These are phyloP conservation scores for Phytomonas sp. DNA, from an alignment of 208 protist species.

Conservation along the genomic window DNA sequence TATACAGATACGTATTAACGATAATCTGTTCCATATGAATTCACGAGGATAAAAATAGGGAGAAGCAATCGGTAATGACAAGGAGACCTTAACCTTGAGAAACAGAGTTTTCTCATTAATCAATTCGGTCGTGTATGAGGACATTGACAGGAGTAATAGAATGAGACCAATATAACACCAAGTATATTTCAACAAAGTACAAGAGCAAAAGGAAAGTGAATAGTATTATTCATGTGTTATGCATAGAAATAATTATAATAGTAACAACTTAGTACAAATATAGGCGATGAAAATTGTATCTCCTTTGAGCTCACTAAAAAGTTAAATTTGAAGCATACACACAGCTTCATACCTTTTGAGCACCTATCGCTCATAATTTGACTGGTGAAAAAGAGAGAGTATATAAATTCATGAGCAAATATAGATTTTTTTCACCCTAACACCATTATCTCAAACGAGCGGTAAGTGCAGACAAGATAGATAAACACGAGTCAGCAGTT, in stretches of 20 bases:
- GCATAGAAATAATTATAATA: conserved; percentile 4
- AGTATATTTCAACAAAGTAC: conserved; percentile 1
- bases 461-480: background rate
- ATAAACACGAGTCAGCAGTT: background rate
- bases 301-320: background rate
- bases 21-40: background rate
- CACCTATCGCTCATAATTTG: background rate
- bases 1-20: background rate
- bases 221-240: background rate
- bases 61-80: conserved; percentile 8
- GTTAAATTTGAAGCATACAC: background rate
- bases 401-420: background rate
- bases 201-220: background rate
- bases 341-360: background rate
- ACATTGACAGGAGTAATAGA: background rate
- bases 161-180: background rate
- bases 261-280: conserved; percentile 2
- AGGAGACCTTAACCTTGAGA: background rate
- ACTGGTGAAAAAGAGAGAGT: background rate
- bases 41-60: conserved; percentile 3
- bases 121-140: conserved; percentile 4
- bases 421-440: background rate
- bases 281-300: background rate
- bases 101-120: conserved; percentile 8
- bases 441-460: background rate